Evolutionary conservation across 495 filamentous ascomycete genomes (phyloP).

Genomic region (Penicillium bovifimosum): DNA sequence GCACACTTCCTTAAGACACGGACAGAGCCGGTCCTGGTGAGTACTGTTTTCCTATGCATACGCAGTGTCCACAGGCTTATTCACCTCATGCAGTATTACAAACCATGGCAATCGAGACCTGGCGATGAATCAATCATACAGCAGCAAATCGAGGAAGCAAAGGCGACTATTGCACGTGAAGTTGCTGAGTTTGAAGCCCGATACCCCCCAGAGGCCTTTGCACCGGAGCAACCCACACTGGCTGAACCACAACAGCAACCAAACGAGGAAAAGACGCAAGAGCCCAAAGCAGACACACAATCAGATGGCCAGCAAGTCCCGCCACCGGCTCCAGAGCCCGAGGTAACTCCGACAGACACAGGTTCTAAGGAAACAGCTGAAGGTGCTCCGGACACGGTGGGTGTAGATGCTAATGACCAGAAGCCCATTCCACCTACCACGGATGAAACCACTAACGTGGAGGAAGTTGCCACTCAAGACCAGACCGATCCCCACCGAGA

Average conservation of each 20-base stretch:
- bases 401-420: slow-evolving; percentile 23
- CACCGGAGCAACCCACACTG: slow-evolving; percentile 4
- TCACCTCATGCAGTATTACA: slow-evolving; percentile 64
- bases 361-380: slow-evolving; percentile 16
- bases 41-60: slow-evolving; percentile 18
- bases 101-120: slow-evolving; percentile 71
- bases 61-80: slow-evolving; percentile 1
- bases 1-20: slow-evolving; percentile 73
- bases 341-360: slow-evolving; percentile 8
- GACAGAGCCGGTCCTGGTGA: slow-evolving; percentile 70
- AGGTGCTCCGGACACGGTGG: slow-evolving; percentile 23
- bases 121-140: slow-evolving; percentile 58
- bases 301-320: neutral
- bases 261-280: slow-evolving; percentile 4
- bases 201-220: slow-evolving; percentile 23
- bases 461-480: slow-evolving; percentile 14
- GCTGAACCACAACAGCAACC: slow-evolving; percentile 3
- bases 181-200: slow-evolving; percentile 44
- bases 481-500: slow-evolving; percentile 34
- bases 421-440: slow-evolving; percentile 6
- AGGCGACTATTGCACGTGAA: slow-evolving; percentile 48
- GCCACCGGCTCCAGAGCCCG: slow-evolving; percentile 14
- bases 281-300: slow-evolving; percentile 3
- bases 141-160: slow-evolving; percentile 53
- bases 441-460: slow-evolving; percentile 14